These are phyloP conservation scores for Magnusiomyces tetraspermus DNA, from an alignment of 1,139 yeast genomes.

Conservation along the genomic window DNA sequence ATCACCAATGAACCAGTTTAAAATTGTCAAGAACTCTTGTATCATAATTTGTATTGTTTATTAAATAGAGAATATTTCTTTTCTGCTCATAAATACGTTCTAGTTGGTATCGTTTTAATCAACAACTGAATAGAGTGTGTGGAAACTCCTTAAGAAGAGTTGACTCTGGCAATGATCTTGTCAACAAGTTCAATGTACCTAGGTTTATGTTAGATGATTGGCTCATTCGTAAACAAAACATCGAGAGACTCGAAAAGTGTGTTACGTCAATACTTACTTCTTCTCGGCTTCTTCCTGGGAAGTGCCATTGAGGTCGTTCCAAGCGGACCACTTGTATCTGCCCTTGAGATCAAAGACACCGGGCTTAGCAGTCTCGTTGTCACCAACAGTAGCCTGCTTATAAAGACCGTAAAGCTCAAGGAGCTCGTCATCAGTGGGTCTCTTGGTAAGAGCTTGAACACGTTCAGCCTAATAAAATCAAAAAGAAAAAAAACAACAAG, in stretches of 20 bases:
- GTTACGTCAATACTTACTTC: slow-evolving; percentile 32
- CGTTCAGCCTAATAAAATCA: slow-evolving; percentile 51
- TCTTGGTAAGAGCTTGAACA: slow-evolving; percentile 62
- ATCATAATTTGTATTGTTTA: no score
- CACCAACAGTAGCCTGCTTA: slow-evolving; percentile 97
- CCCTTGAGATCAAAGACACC: slow-evolving; percentile 89
- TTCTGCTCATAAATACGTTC: no score
- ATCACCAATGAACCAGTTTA: no score
- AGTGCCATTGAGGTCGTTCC: slow-evolving; percentile 82
- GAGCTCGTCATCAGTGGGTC: slow-evolving; percentile 82
- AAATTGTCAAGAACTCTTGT: no score
- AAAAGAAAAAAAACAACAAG: neutral
- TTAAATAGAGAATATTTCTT: no score
- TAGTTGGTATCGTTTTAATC: neutral
- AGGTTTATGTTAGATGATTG: neutral
- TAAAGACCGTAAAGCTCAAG: slow-evolving; percentile 70
- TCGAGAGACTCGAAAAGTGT: neutral
- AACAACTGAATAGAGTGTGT: no score
- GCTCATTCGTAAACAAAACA: neutral
- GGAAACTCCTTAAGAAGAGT: neutral
- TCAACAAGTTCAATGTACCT: slow-evolving; percentile 63
- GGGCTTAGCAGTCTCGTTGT: slow-evolving; percentile 74
- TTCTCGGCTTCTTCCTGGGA: slow-evolving; percentile 86
- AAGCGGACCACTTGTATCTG: slow-evolving; percentile 95
- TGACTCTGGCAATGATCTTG: slow-evolving; percentile 43